Evolutionary conservation across 352 stramenopile genomes (phyloP).

Genomic region (Pythium vanterpoolii): DNA sequence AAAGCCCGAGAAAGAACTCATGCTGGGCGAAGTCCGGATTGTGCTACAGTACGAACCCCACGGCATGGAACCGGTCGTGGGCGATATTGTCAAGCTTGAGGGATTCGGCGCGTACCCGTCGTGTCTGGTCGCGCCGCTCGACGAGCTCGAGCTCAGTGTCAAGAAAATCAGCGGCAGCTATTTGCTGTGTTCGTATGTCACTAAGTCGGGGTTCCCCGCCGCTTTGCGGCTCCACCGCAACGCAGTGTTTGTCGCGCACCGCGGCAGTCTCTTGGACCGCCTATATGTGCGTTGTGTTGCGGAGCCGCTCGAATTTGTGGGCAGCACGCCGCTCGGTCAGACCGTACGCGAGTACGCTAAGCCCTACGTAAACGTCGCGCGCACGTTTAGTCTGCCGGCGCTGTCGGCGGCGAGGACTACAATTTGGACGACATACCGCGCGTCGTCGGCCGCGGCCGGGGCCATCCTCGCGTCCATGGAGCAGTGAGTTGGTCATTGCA

Average conservation of each 20-base stretch:
- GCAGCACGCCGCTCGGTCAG: constrained; percentile 59
- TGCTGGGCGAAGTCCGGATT: constrained; percentile 68
- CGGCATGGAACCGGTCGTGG: constrained; percentile 68
- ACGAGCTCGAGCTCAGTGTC: constrained; percentile 71
- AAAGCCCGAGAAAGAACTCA: constrained; percentile 43
- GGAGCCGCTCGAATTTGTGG: constrained; percentile 70
- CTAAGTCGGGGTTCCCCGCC: constrained; percentile 60
- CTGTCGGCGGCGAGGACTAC: constrained; percentile 63
- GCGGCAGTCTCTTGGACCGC: constrained; percentile 63
- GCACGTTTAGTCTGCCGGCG: constrained; percentile 65
- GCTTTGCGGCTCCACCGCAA: constrained; percentile 68
- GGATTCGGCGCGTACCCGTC: constrained; percentile 75
- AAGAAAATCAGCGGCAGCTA: constrained; percentile 83
- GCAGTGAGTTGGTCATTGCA: neutral
- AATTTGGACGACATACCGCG: constrained; percentile 65
- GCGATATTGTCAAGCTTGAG: constrained; percentile 76
- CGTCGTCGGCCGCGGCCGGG: constrained; percentile 62
- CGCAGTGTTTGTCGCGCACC: constrained; percentile 73
- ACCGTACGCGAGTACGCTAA: constrained; percentile 45
- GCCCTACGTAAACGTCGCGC: constrained; percentile 68
- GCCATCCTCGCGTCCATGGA: constrained; percentile 61
- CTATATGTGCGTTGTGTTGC: constrained; percentile 66
- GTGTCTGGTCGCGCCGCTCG: constrained; percentile 50
- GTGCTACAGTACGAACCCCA: constrained; percentile 79
- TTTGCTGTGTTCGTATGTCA: constrained; percentile 68